These are phyloP conservation scores for Aspergillus pseudoviridinutans DNA, from an alignment of 2,329 filamentous ascomycete genomes.

Conservation along the genomic window DNA sequence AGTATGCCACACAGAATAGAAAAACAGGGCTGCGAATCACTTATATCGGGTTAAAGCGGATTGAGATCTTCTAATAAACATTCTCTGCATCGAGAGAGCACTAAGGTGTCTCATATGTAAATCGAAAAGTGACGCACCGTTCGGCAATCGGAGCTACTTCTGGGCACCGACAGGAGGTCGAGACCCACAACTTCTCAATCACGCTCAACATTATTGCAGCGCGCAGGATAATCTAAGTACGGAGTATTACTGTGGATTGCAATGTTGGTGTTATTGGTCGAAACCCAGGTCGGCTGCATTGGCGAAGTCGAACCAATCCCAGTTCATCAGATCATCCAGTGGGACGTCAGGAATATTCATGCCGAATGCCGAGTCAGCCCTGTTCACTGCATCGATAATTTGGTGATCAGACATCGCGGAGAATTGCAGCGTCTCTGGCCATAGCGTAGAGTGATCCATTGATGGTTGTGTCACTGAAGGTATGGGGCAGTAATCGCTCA, in stretches of 20 bases:
- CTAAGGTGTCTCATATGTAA: background rate
- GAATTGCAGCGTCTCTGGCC: slow-evolving; percentile 56
- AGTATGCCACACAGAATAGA: background rate
- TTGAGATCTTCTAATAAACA: background rate
- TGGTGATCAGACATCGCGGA: slow-evolving; percentile 68
- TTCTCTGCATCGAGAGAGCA: background rate
- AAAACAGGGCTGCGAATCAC: slow-evolving; percentile 5
- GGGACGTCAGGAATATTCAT: slow-evolving; percentile 53
- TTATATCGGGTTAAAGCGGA: background rate
- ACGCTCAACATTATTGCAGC: background rate
- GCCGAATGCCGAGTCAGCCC: slow-evolving; percentile 58
- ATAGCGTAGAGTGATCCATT: slow-evolving; percentile 32
- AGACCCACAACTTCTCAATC: background rate
- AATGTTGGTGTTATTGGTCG: background rate
- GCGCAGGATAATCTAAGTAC: background rate
- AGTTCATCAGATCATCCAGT: slow-evolving; percentile 56
- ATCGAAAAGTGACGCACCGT: slow-evolving; percentile 12
- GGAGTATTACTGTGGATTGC: background rate
- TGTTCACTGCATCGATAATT: slow-evolving; percentile 62
- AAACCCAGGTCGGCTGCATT: slow-evolving; percentile 22
- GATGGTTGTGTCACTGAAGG: slow-evolving; percentile 22
- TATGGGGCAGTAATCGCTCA: slow-evolving; percentile 17
- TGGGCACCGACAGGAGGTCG: slow-evolving; percentile 21
- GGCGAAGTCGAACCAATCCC: slow-evolving; percentile 53
- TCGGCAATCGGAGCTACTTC: slow-evolving; percentile 26